Evolutionary conservation across 2,329 filamentous ascomycete genomes (phyloP).

Genomic region (Aspergillus texensis): DNA sequence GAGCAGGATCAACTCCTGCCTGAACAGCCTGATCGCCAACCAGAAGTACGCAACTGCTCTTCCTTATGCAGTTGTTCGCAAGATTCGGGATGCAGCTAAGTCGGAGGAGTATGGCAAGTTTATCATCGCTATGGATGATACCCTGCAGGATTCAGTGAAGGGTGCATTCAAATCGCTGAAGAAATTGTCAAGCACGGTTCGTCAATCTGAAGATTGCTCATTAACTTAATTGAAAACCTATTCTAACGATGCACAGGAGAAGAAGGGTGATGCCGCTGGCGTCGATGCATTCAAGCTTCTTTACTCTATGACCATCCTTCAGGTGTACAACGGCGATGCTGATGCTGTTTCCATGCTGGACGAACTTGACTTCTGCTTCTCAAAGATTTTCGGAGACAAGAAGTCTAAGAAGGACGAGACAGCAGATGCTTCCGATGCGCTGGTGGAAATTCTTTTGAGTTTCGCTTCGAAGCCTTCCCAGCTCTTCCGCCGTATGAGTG

Average conservation of each 20-base stretch:
- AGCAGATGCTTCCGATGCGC: slow-evolving; percentile 62
- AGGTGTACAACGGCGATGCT: slow-evolving; percentile 85
- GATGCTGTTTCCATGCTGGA: slow-evolving; percentile 82
- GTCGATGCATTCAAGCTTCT: slow-evolving; percentile 74
- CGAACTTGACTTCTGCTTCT: slow-evolving; percentile 76
- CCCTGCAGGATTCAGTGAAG: slow-evolving; percentile 46
- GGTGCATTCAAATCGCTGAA: slow-evolving; percentile 46
- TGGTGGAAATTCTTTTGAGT: slow-evolving; percentile 87
- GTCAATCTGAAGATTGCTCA: neutral
- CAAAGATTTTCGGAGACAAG: slow-evolving; percentile 60
- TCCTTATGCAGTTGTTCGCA: slow-evolving; percentile 44
- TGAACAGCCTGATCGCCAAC: slow-evolving; percentile 54
- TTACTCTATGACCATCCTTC: slow-evolving; percentile 80
- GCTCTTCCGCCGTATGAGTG: slow-evolving; percentile 81
- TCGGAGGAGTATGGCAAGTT: slow-evolving; percentile 42
- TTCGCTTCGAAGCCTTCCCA: slow-evolving; percentile 84
- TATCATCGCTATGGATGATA: slow-evolving; percentile 53
- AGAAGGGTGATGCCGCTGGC: slow-evolving; percentile 45
- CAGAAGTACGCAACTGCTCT: slow-evolving; percentile 40
- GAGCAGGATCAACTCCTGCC: slow-evolving; percentile 57
- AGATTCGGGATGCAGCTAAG: slow-evolving; percentile 43
- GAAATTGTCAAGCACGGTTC: slow-evolving; percentile 41
- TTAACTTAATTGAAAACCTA: neutral
- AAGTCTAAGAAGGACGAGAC: slow-evolving; percentile 56
- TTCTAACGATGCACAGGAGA: slow-evolving; percentile 50